Evolutionary conservation across 441 rosid species (phyloP).

Genomic region (Aquilaria agallochum): DNA sequence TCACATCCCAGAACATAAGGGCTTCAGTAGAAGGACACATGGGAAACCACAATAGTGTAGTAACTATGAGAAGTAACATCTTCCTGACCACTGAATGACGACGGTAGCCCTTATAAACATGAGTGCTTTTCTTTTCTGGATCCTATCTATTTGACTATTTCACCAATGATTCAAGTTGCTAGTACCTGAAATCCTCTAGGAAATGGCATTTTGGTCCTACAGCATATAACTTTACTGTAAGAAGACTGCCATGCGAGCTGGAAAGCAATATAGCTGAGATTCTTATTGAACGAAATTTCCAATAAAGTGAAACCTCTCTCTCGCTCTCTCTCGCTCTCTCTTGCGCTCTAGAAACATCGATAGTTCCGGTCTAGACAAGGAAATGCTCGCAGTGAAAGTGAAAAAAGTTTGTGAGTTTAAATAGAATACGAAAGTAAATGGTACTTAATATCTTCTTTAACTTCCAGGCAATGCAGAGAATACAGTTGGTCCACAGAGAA

Average conservation of each 20-base stretch:
- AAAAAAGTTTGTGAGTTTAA: slow-evolving; percentile 1
- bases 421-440: slow-evolving; percentile 1
- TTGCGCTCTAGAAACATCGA: slow-evolving; percentile 1
- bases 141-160: slow-evolving; percentile 5
- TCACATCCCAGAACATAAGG: background rate
- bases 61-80: slow-evolving; percentile 12
- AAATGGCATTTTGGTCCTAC: slow-evolving; percentile 33
- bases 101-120: background rate
- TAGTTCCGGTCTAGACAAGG: slow-evolving; percentile 1
- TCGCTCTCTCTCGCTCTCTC: slow-evolving; percentile 7
- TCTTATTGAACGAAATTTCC: slow-evolving; percentile 26
- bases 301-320: slow-evolving; percentile 4
- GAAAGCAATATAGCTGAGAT: slow-evolving; percentile 36
- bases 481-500: background rate
- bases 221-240: slow-evolving; percentile 4
- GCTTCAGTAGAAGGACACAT: background rate
- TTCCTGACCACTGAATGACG: slow-evolving; percentile 16
- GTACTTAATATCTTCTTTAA: background rate
- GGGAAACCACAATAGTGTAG: slow-evolving; percentile 13
- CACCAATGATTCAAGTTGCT: background rate
- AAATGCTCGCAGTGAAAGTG: slow-evolving; percentile 3
- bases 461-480: background rate
- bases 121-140: slow-evolving; percentile 7
- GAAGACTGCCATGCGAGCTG: slow-evolving; percentile 43
- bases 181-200: background rate